Conservation (phyloP, 768 basidiomycete genomes). For the Lactarius sp. region DNA sequence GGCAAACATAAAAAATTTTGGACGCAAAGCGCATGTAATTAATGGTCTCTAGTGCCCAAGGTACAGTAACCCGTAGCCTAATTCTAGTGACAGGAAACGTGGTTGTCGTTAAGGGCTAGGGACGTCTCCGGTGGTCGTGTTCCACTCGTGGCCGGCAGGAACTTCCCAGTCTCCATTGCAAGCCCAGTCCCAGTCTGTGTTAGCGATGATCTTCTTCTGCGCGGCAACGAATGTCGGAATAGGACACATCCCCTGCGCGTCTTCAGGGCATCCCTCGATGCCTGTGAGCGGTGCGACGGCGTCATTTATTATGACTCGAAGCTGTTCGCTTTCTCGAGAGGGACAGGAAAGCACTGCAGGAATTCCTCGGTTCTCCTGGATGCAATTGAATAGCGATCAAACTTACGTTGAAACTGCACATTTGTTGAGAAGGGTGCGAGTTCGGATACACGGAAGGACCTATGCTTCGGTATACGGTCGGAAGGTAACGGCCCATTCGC, state of each 20-base stretch:
- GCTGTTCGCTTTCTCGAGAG: constrained; percentile 43
- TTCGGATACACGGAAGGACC: constrained; percentile 68
- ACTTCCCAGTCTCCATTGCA: constrained; percentile 76
- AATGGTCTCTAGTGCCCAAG: background rate
- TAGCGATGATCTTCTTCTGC: constrained; percentile 57
- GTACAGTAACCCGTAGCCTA: background rate
- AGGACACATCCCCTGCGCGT: constrained; percentile 75
- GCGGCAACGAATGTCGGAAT: constrained; percentile 65
- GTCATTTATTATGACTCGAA: constrained; percentile 86
- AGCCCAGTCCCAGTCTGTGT: constrained; percentile 69
- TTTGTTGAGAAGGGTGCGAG: constrained; percentile 87
- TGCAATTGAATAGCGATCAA: background rate
- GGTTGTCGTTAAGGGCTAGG: constrained; percentile 32
- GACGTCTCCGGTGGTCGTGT: constrained; percentile 65
- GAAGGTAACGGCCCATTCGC: constrained; percentile 67
- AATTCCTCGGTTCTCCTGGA: too few relatives aligned
- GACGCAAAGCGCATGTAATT: background rate
- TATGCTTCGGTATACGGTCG: constrained; percentile 60
- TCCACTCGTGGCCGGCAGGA: constrained; percentile 61
- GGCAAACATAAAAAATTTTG: background rate
- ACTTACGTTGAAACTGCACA: constrained; percentile 78
- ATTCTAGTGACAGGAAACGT: background rate
- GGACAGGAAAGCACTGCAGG: constrained; percentile 31
- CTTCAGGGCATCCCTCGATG: constrained; percentile 64
- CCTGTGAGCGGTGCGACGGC: constrained; percentile 77